Evolutionary conservation across 1,139 yeast genomes (phyloP), one percentile per base, ranked within the genome.

Genomic region (Lipomyces yarrowii): DNA sequence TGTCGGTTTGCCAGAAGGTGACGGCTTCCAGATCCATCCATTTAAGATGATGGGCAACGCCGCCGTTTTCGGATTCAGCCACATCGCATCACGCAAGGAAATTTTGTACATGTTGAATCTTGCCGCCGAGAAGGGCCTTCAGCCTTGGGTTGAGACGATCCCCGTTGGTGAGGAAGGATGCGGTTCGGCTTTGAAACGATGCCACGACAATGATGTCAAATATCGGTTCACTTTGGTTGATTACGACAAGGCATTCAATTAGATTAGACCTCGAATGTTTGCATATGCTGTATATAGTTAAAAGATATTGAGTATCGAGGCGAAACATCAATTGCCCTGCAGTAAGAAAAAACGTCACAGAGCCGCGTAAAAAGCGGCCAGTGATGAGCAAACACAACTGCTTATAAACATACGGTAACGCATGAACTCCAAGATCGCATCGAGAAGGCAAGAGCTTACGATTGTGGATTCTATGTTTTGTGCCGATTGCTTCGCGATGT

Each of bases 171-270:
- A 63, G 21, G 70, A 64, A 57, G 67, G 64, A 3, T 67, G 70
- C 56, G 52, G 58, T 8, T 59, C 61, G 48, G 71, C 71, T 2
- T 60, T 69, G 35, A 48, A 60, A 51, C 64, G 63, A 26, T 64
- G 70, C 53, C 62, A 64, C 56, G 59, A 81, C 81, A 86, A 87
- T 72, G 87, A 87, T 69, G 88, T 86, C 65, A 83, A 84, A 71
- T 88, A 87, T 76, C 84, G 91, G 79, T 83, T 86, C 73, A 87
- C 87, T 10, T 79, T 88, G 73, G 83, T 85, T 63, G 87, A 84
- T 35, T 84, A 80, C 74, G 86, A 85, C 69, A 80, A 84, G 74
- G 72, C 61, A 51, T 68, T 70, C 56, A 33, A 48, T 42, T 61
- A 64, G 54, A 32, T 23, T 23, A 48, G 54, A 21, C 5, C 15